These are phyloP conservation scores for Amylostereum chailletii DNA, from an alignment of 1,284 basidiomycete genomes.

Conservation along the genomic window DNA sequence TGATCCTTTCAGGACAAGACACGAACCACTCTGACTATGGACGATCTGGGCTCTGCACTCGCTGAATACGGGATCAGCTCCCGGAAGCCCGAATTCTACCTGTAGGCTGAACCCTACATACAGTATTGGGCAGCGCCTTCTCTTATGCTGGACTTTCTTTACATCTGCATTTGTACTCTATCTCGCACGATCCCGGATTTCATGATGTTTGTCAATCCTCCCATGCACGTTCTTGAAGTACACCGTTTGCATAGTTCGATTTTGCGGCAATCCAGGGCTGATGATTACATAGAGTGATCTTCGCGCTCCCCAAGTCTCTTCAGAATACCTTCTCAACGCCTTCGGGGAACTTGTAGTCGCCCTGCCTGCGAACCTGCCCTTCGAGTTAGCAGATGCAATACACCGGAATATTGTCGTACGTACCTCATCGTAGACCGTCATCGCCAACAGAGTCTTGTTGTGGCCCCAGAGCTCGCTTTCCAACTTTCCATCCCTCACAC, in stretches of 20 bases:
- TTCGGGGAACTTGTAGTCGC: slow-evolving; percentile 35
- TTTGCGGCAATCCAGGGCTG: neutral
- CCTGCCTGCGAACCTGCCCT: slow-evolving; percentile 40
- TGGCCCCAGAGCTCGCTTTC: slow-evolving; percentile 71
- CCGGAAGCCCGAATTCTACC: slow-evolving; percentile 87
- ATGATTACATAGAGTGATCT: neutral
- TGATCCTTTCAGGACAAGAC: slow-evolving; percentile 68
- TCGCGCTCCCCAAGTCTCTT: neutral
- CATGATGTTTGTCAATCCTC: neutral
- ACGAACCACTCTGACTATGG: slow-evolving; percentile 96
- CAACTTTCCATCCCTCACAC: slow-evolving; percentile 66
- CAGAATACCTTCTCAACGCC: slow-evolving; percentile 36
- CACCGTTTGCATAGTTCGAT: neutral
- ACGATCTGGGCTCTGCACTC: slow-evolving; percentile 88
- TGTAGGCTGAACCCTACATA: slow-evolving; percentile 29
- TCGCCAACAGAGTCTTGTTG: slow-evolving; percentile 69
- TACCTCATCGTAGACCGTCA: slow-evolving; percentile 79
- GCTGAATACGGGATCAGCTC: slow-evolving; percentile 93
- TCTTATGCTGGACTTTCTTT: neutral
- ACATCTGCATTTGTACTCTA: slow-evolving; percentile 7
- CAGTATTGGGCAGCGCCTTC: neutral
- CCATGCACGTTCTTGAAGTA: neutral
- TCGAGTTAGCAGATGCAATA: neutral
- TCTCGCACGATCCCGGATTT: neutral
- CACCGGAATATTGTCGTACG: slow-evolving; percentile 11